Conservation (phyloP, 768 basidiomycete genomes). For the Pulveroboletus sp. region DNA sequence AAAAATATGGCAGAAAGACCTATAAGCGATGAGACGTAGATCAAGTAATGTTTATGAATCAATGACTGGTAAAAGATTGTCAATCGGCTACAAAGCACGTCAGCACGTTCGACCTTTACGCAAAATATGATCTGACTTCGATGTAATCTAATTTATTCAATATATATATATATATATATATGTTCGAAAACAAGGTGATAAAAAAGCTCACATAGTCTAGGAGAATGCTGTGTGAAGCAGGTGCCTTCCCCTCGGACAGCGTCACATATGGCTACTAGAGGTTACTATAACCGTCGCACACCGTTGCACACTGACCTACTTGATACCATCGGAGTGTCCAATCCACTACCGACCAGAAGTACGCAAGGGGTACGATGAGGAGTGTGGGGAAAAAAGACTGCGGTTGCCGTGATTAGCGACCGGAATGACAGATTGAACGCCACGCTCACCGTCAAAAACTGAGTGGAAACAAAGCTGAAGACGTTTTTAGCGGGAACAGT, state of each 20-base stretch:
- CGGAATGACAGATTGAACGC: not conserved
- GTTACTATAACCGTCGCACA: constrained; percentile 3
- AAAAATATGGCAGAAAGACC: constrained; percentile 43
- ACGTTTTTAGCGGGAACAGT: constrained; percentile 45
- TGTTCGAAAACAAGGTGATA: not conserved
- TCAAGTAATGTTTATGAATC: constrained; percentile 49
- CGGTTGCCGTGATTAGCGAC: not conserved
- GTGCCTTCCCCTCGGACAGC: constrained; percentile 47
- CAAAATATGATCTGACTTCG: constrained; percentile 34
- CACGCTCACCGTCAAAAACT: constrained; percentile 41
- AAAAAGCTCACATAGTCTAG: constrained; percentile 53
- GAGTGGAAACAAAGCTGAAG: constrained; percentile 44
- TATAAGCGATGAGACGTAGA: constrained; percentile 49
- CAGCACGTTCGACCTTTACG: not conserved
- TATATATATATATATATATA: not conserved
- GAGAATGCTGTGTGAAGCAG: constrained; percentile 57
- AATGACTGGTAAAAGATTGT: constrained; percentile 41
- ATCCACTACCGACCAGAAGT: constrained; percentile 49
- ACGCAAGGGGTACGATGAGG: constrained; percentile 45
- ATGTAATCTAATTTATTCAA: constrained; percentile 34
- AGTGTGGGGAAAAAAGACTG: constrained; percentile 59
- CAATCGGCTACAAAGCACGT: constrained; percentile 35
- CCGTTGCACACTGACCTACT: constrained; percentile 31
- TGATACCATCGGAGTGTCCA: constrained; percentile 55
- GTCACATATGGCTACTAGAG: constrained; percentile 54